A percentile compares a stretch with the other conserved stretches of the same genome.
Conservation (phyloP, 371 early-diverging fungal species). For the Coelomomyces lativittatus region DNA sequence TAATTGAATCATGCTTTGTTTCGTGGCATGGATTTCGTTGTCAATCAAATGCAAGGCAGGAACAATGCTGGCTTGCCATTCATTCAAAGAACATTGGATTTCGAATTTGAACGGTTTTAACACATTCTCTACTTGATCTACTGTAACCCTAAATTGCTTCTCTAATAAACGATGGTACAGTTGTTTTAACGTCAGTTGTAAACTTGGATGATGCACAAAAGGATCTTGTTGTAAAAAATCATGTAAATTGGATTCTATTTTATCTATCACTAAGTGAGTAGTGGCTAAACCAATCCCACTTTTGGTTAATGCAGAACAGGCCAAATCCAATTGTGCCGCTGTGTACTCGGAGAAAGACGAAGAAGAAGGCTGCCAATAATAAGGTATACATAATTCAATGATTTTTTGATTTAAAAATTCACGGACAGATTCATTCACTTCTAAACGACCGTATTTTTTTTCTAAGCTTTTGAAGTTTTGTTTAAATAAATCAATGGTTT, state of each 20-base stretch:
- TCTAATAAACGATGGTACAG: constrained; percentile 67
- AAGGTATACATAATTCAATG: constrained; percentile 69
- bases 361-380: constrained; percentile 50
- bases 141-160: constrained; percentile 60
- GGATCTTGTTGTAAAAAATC: constrained; percentile 58
- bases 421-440: constrained; percentile 71
- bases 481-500: constrained; percentile 77
- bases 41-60: constrained; percentile 56
- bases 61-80: constrained; percentile 76
- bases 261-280: constrained; percentile 74
- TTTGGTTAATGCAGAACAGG: constrained; percentile 71
- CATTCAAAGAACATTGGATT: constrained; percentile 72
- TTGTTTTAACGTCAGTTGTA: constrained; percentile 55
- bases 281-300: constrained; percentile 77
- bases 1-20: too few species aligned
- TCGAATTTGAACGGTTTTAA: constrained; percentile 95
- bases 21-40: constrained; percentile 51
- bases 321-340: constrained; percentile 20
- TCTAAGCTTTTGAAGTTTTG: constrained; percentile 79
- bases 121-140: constrained; percentile 93
- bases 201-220: constrained; percentile 64
- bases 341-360: not conserved
- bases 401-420: constrained; percentile 71
- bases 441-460: constrained; percentile 66
- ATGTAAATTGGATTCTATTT: constrained; percentile 62